Evolutionary conservation across 331 rosid genomes (phyloP).

Genomic region (Cucumis variabilis): DNA sequence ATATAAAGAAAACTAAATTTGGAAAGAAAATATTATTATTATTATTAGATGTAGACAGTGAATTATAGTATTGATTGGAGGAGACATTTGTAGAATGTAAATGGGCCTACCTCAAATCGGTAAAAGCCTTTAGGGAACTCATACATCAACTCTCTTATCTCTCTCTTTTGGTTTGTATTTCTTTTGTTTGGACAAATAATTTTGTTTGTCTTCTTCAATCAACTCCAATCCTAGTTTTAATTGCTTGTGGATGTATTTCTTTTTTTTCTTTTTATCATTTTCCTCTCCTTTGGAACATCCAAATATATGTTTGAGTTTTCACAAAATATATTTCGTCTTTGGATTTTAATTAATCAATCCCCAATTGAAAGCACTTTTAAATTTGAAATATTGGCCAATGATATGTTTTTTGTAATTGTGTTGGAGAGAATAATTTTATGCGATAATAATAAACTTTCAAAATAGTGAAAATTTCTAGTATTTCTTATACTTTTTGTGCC

Average conservation of each 20-base stretch:
- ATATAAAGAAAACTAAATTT: neutral
- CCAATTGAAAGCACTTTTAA: too few species aligned
- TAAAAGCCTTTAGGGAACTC: neutral
- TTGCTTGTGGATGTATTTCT: conserved; percentile 1
- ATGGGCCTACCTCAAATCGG: neutral
- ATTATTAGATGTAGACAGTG: neutral
- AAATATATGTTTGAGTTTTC: too few species aligned
- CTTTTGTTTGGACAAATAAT: conserved; percentile 26
- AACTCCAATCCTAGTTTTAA: neutral
- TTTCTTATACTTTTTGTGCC: too few species aligned
- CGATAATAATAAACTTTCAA: too few species aligned
- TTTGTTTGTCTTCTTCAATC: conserved; percentile 30
- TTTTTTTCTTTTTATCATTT: conserved; percentile 3
- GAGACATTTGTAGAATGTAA: conserved; percentile 24
- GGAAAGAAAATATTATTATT: neutral
- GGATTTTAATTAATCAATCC: too few species aligned
- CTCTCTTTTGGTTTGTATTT: conserved; percentile 9
- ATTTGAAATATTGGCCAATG: too few species aligned
- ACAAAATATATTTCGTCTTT: too few species aligned
- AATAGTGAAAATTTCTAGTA: too few species aligned
- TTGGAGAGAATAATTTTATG: too few species aligned
- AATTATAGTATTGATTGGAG: conserved; percentile 14
- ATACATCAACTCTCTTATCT: neutral
- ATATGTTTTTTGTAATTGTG: too few species aligned
- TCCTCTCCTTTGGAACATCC: neutral